Evolutionary conservation across 345 rosid genomes (phyloP).

Genomic region (Populus pruinosa): DNA sequence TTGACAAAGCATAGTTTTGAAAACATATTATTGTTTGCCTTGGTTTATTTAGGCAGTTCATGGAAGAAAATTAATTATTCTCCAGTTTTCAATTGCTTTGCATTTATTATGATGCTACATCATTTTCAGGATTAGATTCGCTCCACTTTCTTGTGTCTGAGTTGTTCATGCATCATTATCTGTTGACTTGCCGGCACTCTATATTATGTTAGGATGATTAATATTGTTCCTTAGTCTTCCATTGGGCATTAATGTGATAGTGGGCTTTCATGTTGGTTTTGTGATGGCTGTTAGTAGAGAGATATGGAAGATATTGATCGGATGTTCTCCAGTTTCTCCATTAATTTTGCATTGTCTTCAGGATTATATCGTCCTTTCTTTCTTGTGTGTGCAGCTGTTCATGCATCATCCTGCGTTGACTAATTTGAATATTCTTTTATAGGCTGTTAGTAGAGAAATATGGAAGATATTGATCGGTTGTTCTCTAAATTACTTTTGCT

Average conservation of each 20-base stretch:
- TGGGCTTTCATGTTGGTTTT: too few relatives aligned
- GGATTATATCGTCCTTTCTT: neutral
- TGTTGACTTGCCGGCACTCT: too few relatives aligned
- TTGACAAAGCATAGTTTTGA: too few relatives aligned
- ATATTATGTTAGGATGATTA: too few relatives aligned
- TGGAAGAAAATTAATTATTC: constrained; percentile 51
- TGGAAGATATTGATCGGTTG: constrained; percentile 41
- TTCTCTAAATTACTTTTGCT: neutral
- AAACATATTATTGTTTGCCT: neutral
- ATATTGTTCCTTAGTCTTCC: too few relatives aligned
- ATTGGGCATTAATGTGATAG: too few relatives aligned
- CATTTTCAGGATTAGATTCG: too few relatives aligned
- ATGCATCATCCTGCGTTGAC: neutral
- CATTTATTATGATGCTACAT: neutral
- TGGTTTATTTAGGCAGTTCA: constrained; percentile 29
- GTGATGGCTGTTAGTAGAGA: neutral
- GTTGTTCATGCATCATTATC: too few relatives aligned
- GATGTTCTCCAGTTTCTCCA: neutral
- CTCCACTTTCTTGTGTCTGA: too few relatives aligned
- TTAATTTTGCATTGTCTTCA: neutral
- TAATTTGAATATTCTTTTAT: too few relatives aligned
- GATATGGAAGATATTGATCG: neutral
- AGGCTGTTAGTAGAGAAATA: constrained; percentile 68
- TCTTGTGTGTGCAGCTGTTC: neutral
- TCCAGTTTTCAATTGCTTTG: neutral